phyloP scores from a whole-genome alignment of 768 basidiomycete species.

The Boletales sp. region DNA sequence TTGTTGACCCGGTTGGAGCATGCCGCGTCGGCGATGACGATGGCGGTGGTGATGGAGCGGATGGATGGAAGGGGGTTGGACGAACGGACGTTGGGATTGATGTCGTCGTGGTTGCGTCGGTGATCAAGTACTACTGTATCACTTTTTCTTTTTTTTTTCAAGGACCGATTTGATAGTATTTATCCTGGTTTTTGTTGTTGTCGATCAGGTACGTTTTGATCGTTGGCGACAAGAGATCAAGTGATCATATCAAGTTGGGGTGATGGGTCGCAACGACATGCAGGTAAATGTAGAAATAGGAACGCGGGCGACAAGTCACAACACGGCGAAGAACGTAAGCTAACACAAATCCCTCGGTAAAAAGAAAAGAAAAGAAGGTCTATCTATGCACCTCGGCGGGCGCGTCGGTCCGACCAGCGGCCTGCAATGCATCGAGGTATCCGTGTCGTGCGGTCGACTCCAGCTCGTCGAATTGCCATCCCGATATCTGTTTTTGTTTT shows the following conservation, averaged over 20 bases:
- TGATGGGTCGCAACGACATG: too few relatives aligned
- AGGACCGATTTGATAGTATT: too few relatives aligned
- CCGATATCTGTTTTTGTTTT: neutral
- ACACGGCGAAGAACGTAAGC: too few relatives aligned
- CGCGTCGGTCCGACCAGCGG: neutral
- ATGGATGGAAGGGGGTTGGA: conserved; percentile 40
- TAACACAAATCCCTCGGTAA: too few relatives aligned
- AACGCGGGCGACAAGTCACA: too few relatives aligned
- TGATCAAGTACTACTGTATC: conserved; percentile 12
- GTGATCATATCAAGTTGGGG: too few relatives aligned
- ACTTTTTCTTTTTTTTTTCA: neutral
- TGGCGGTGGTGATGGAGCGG: conserved; percentile 9
- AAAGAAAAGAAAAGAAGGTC: neutral
- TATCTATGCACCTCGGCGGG: neutral
- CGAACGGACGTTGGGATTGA: conserved; percentile 44
- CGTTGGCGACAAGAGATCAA: too few relatives aligned
- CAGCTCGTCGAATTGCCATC: conserved; percentile 5
- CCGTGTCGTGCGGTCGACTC: neutral
- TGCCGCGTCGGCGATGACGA: conserved; percentile 40
- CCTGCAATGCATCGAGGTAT: neutral
- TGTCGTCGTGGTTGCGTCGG: conserved; percentile 32
- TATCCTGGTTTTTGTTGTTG: too few relatives aligned
- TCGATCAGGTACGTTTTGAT: too few relatives aligned
- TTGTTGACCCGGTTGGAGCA: conserved; percentile 76
- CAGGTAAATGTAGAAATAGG: too few relatives aligned